A percentile compares a stretch with the other conserved stretches of the same genome.
phyloP scores from a whole-genome alignment of 2,329 filamentous ascomycete genomes.

The Scedosporium minutisporum region DNA sequence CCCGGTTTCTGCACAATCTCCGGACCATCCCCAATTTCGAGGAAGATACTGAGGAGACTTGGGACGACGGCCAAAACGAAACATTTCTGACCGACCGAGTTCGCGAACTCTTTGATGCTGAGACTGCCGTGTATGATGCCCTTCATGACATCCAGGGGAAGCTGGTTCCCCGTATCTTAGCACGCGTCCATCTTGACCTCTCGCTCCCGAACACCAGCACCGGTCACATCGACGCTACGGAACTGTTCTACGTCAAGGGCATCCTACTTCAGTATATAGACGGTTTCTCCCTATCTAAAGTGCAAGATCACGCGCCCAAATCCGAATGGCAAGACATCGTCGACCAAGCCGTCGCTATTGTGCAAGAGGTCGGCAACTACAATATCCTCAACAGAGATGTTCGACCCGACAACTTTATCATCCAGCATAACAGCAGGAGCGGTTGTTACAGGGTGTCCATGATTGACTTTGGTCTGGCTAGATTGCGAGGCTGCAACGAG shows the following conservation, averaged over 20 bases:
- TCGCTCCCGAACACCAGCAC: background rate
- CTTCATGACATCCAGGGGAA: constrained; percentile 12
- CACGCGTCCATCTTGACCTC: constrained; percentile 8
- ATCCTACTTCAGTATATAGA: constrained; percentile 13
- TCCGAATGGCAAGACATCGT: constrained; percentile 12
- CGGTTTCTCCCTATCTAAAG: constrained; percentile 9
- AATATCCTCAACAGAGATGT: constrained; percentile 16
- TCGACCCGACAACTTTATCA: constrained; percentile 15
- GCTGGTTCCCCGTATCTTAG: constrained; percentile 12
- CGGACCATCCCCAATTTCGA: background rate
- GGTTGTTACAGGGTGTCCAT: constrained; percentile 12
- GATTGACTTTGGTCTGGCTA: constrained; percentile 16
- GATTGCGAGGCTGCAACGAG: constrained; percentile 12
- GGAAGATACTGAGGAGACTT: constrained; percentile 10
- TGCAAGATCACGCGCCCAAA: constrained; percentile 5
- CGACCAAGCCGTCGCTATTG: constrained; percentile 12
- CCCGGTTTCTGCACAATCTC: constrained; percentile 4
- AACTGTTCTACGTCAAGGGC: constrained; percentile 10
- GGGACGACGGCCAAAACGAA: constrained; percentile 12
- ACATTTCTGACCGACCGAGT: constrained; percentile 9
- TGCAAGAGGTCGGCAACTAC: constrained; percentile 13
- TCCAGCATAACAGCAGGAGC: constrained; percentile 5
- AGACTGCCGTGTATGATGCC: constrained; percentile 12
- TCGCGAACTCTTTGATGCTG: constrained; percentile 7
- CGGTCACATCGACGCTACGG: background rate